Base-by-base conservation (phyloP, 306 rosid genomes). In the Mimosa pudica region DNA sequence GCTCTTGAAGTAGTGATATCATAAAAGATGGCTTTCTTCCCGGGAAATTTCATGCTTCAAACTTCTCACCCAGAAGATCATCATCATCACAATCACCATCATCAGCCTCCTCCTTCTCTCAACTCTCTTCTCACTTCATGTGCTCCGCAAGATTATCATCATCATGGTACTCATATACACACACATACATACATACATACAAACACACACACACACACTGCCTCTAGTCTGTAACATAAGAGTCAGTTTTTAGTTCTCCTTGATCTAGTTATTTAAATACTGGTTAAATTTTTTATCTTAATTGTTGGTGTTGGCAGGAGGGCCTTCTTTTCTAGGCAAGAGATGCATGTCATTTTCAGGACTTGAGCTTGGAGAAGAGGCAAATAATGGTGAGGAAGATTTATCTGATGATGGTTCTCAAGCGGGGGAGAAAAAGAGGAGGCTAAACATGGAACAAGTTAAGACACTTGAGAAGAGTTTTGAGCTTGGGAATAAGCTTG, bases 391-490 rank as follows among this genome's bases (percentile, higher is more conserved):
- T 10, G 98, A 92, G 71, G 97, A 93, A 68, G 98, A 93, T 72
- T 77, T 91, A 38, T 93, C 98, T 0, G 98, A 93, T 78, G 98
- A 93, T 75, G 98, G 95, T 62, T 91, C 98, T 64, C 98, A 91
- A 52, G 87, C 87, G 8, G 93, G 97, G 75, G 98, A 93, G 90
- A 93, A 93, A 87, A 93, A 93, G 86, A 87, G 97, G 78, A 91
- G 98, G 82, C 92, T 93, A 1, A 93, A 89, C 89, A 87, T 89
- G 85, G 98, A 93, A 64, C 98, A 93, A 49, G 98, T 93, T 82
- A 93, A 91, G 87, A 86, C 95, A 58, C 98, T 93, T 51, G 98
- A 93, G 91, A 93, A 93, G 85, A 93, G 92, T 85, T 93, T 93
- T 72, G 98, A 93, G 87, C 78, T 93, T 73, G 98, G 98, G 1